Evolutionary conservation across 352 stramenopile genomes (phyloP).

Genomic region (Globisporangium ultimum): DNA sequence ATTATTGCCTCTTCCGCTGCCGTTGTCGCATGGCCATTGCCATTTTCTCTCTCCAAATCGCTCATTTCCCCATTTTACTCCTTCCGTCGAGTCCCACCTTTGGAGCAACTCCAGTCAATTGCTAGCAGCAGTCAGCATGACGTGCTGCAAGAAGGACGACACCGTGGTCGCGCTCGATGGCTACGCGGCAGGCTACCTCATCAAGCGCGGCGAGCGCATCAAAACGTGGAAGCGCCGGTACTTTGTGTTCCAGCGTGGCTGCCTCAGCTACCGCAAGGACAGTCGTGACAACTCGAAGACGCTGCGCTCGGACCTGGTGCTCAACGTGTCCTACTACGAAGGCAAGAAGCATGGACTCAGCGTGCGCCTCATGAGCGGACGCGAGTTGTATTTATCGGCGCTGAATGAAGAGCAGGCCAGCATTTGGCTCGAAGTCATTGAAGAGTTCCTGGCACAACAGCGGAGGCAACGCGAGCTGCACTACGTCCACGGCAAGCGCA

Average conservation of each 20-base stretch:
- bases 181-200: constrained; percentile 65
- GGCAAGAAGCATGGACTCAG: constrained; percentile 49
- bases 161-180: constrained; percentile 52
- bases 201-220: constrained; percentile 62
- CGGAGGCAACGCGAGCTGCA: constrained; percentile 35
- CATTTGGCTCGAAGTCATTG: constrained; percentile 62
- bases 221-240: constrained; percentile 80
- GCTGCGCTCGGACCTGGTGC: constrained; percentile 41
- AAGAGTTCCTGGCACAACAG: constrained; percentile 37
- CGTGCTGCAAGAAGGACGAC: constrained; percentile 13
- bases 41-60: neutral
- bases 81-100: no score
- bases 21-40: neutral
- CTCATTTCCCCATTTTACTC: constrained; percentile 1
- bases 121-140: constrained; percentile 1
- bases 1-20: neutral
- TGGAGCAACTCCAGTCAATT: neutral
- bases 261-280: constrained; percentile 61
- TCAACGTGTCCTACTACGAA: constrained; percentile 47
- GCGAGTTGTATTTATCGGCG: constrained; percentile 42
- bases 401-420: constrained; percentile 51
- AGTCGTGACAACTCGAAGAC: constrained; percentile 44
- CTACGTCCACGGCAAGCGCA: constrained; percentile 33
- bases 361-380: constrained; percentile 45
- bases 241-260: constrained; percentile 73